These are phyloP conservation scores for Oryza punctata DNA, from an alignment of 176 grass and related monocot genomes.

Conservation along the genomic window DNA sequence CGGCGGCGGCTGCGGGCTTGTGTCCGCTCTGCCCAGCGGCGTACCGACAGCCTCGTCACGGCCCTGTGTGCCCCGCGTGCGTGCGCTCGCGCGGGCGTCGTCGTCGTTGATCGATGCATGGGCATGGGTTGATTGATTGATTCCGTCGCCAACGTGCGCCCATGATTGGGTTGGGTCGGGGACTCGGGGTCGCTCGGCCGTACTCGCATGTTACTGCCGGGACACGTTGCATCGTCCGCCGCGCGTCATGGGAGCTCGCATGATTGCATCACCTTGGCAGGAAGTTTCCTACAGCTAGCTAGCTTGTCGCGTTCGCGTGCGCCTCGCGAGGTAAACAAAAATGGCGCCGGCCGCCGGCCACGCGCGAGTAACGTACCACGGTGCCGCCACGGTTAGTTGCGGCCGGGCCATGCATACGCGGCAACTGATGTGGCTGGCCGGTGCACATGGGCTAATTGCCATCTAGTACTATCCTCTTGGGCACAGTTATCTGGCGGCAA, in stretches of 20 bases:
- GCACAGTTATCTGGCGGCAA: not conserved
- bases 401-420: not conserved
- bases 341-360: not conserved
- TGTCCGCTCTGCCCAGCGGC: not conserved
- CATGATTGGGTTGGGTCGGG: slow-evolving; percentile 1
- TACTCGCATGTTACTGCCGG: not conserved
- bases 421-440: not conserved
- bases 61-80: not conserved
- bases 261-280: not conserved
- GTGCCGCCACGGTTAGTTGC: not conserved
- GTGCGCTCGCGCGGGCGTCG: no score
- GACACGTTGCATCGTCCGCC: slow-evolving; percentile 1
- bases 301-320: not conserved
- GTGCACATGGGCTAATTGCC: not conserved
- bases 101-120: not conserved
- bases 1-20: not conserved
- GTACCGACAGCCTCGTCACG: slow-evolving; percentile 31
- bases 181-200: not conserved
- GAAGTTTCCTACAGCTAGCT: not conserved
- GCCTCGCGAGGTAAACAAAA: not conserved
- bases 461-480: not conserved
- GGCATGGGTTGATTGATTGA: not conserved
- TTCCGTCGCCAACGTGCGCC: slow-evolving; percentile 12
- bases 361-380: no score
- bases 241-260: no score